A percentile compares a stretch with the other conserved stretches of the same genome.
These are phyloP conservation scores for Geotrichum carabidarum DNA, from an alignment of 1,139 yeast species.

Conservation along the genomic window DNA sequence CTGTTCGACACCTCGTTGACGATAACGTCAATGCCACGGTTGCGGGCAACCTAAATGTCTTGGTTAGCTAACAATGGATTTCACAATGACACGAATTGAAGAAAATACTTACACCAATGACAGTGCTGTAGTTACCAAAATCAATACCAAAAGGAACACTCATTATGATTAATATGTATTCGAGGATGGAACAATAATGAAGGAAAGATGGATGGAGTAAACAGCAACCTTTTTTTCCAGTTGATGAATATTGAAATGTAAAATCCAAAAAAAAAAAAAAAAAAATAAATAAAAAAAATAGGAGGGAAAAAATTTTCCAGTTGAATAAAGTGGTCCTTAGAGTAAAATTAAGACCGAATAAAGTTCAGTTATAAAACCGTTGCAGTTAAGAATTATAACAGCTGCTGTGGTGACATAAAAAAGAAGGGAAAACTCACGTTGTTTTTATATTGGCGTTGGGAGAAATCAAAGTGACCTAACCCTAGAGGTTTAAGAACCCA, in stretches of 20 bases:
- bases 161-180: slow-evolving; percentile 40
- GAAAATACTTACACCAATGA: slow-evolving; percentile 56
- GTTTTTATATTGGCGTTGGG: background rate
- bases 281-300: too few relatives aligned
- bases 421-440: background rate
- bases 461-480: background rate
- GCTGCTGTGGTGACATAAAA: too few relatives aligned
- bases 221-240: background rate
- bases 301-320: slow-evolving; percentile 1
- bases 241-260: too few relatives aligned
- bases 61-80: slow-evolving; percentile 4
- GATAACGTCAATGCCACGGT: slow-evolving; percentile 96
- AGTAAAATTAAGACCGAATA: slow-evolving; percentile 4
- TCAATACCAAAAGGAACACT: slow-evolving; percentile 96
- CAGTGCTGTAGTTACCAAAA: slow-evolving; percentile 85
- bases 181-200: background rate
- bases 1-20: slow-evolving; percentile 98
- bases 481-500: background rate
- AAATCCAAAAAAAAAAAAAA: too few relatives aligned
- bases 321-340: slow-evolving; percentile 11
- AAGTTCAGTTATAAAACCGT: background rate
- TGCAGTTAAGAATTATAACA: too few relatives aligned
- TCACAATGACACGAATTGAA: slow-evolving; percentile 1
- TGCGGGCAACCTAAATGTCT: slow-evolving; percentile 63
- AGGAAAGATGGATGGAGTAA: background rate